phyloP scores from a whole-genome alignment of 768 basidiomycete species.

The Antrodiella citrinella region DNA sequence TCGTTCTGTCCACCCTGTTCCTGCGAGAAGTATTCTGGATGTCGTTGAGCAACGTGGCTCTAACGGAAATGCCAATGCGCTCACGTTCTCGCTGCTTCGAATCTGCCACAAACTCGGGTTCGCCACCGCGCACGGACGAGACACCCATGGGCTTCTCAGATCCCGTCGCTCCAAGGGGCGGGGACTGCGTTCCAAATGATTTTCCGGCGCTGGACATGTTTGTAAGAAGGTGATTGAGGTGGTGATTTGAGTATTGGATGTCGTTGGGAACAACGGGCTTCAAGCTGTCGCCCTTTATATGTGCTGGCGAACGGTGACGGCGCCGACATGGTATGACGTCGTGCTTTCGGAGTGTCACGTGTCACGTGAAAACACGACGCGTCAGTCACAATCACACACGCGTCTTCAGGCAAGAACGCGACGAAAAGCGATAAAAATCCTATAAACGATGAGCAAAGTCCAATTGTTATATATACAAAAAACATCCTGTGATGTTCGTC shows the following conservation, averaged over 20 bases:
- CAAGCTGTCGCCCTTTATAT: too few species aligned
- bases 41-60: neutral
- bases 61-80: constrained; percentile 3
- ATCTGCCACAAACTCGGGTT: constrained; percentile 30
- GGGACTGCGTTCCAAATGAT: constrained; percentile 43
- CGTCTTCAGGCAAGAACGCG: neutral
- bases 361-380: neutral
- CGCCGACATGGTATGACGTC: too few species aligned
- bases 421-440: too few species aligned
- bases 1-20: neutral
- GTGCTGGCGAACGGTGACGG: too few species aligned
- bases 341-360: neutral
- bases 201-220: constrained; percentile 17
- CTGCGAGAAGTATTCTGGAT: neutral
- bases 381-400: neutral
- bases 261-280: too few species aligned
- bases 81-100: constrained; percentile 37
- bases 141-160: constrained; percentile 41
- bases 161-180: constrained; percentile 42
- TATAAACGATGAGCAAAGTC: too few species aligned
- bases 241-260: too few species aligned
- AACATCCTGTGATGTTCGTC: too few species aligned
- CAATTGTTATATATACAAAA: too few species aligned
- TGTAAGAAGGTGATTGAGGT: too few species aligned
- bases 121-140: constrained; percentile 29